A percentile compares a stretch with the other conserved stretches of the same genome.
phyloP scores from a whole-genome alignment of 768 basidiomycete species.

The Rhodotorula sphaerocarpa region DNA sequence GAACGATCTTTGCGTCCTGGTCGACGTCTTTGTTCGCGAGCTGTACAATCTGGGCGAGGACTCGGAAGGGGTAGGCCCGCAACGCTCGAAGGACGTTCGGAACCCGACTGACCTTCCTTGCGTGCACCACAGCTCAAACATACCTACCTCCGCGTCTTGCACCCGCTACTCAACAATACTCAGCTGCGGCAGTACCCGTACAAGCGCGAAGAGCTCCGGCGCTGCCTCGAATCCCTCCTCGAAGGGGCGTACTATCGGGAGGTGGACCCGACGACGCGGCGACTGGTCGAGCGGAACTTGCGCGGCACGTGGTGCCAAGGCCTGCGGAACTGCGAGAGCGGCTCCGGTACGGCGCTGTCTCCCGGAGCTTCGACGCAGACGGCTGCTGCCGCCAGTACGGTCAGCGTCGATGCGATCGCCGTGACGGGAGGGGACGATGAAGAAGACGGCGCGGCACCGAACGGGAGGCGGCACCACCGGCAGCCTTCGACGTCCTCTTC shows the following conservation, averaged over 20 bases:
- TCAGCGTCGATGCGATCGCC: slow-evolving; percentile 35
- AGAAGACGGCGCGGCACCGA: not conserved
- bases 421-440: slow-evolving; percentile 15
- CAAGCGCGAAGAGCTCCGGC: slow-evolving; percentile 82
- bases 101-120: no score
- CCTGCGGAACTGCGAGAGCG: slow-evolving; percentile 4
- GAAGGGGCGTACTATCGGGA: slow-evolving; percentile 61
- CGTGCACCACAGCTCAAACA: slow-evolving; percentile 90
- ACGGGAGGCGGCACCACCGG: not conserved
- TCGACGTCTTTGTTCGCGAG: slow-evolving; percentile 96
- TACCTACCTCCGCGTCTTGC: slow-evolving; percentile 90
- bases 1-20: slow-evolving; percentile 88
- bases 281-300: slow-evolving; percentile 86
- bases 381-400: slow-evolving; percentile 18
- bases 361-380: not conserved
- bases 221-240: slow-evolving; percentile 67
- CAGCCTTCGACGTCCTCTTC: no score
- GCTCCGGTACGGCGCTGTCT: no score
- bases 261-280: slow-evolving; percentile 73
- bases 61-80: slow-evolving; percentile 54
- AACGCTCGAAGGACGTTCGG: no score
- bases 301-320: slow-evolving; percentile 61
- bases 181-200: slow-evolving; percentile 77
- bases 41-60: slow-evolving; percentile 85
- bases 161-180: slow-evolving; percentile 88